Percentiles rank a stretch among this genome's conserved stretches.
Conservation (phyloP, 1,139 yeast species). For the Hyphopichia burtonii region DNA sequence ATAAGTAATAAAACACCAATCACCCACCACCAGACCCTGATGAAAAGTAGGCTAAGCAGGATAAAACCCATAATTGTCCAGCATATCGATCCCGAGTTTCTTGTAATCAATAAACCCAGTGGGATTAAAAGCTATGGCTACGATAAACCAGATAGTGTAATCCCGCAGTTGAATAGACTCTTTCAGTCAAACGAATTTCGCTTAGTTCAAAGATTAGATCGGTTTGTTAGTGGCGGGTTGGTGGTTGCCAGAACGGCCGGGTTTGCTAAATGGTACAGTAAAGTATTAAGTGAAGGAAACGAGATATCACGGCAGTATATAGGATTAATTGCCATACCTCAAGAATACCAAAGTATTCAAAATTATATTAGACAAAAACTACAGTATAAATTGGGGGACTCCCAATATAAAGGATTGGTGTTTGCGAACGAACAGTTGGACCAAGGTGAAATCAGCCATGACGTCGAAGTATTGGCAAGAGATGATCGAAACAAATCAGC, state of each 20-base stretch:
- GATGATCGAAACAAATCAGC: constrained; percentile 8
- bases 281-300: constrained; percentile 6
- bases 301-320: constrained; percentile 11
- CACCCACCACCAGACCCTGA: no score
- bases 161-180: constrained; percentile 13
- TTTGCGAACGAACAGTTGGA: constrained; percentile 5
- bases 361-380: not conserved
- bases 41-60: no score
- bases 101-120: constrained; percentile 22
- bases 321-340: constrained; percentile 15
- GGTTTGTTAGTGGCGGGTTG: constrained; percentile 25
- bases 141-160: constrained; percentile 7
- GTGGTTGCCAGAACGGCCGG: constrained; percentile 18
- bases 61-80: not conserved
- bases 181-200: constrained; percentile 15
- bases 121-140: constrained; percentile 19
- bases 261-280: constrained; percentile 13
- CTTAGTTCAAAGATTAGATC: constrained; percentile 22
- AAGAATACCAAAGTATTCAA: not conserved
- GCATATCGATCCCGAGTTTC: constrained; percentile 11
- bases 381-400: not conserved
- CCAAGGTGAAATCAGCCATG: constrained; percentile 14
- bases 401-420: constrained; percentile 7
- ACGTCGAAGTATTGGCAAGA: constrained; percentile 11
- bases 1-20: no score